These are phyloP conservation scores for Penicillium manginii DNA, from an alignment of 495 filamentous ascomycete genomes.

Conservation along the genomic window DNA sequence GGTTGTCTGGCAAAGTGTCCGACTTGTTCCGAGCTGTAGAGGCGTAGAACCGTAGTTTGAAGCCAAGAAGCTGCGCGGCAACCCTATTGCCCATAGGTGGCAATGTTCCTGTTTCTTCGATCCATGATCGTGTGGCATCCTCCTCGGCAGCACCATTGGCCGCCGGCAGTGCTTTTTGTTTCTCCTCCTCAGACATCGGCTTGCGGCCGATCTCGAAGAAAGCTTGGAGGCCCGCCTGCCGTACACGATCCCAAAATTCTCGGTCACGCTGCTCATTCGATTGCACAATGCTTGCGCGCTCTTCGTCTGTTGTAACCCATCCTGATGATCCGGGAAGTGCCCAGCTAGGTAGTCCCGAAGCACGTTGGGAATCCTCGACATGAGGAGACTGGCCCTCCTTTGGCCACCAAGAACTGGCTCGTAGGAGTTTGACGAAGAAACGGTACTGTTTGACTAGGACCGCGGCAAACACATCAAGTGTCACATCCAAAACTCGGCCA, in stretches of 20 bases:
- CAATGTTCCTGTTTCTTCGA: constrained; percentile 74
- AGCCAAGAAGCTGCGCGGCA: constrained; percentile 92
- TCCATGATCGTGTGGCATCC: constrained; percentile 67
- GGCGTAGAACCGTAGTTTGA: constrained; percentile 96
- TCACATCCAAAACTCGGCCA: constrained; percentile 90
- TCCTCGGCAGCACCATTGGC: constrained; percentile 46
- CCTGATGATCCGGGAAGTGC: constrained; percentile 69
- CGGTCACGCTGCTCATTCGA: constrained; percentile 66
- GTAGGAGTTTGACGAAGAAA: constrained; percentile 90
- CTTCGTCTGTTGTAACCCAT: constrained; percentile 64
- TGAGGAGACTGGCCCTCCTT: constrained; percentile 49
- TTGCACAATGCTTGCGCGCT: constrained; percentile 55
- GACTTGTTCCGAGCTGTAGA: constrained; percentile 66
- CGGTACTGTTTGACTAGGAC: constrained; percentile 81
- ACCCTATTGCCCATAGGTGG: constrained; percentile 85
- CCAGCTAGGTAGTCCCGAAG: constrained; percentile 74
- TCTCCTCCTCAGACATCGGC: constrained; percentile 53
- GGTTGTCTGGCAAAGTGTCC: constrained; percentile 81
- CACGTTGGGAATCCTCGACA: constrained; percentile 36
- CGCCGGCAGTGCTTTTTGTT: constrained; percentile 47
- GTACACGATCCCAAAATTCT: constrained; percentile 81
- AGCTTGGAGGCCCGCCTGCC: constrained; percentile 73
- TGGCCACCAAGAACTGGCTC: constrained; percentile 97
- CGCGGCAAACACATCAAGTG: constrained; percentile 84
- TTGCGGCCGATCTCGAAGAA: constrained; percentile 85